These are phyloP conservation scores for Thozetella sp. DNA, from an alignment of 495 filamentous ascomycete genomes.

Conservation along the genomic window DNA sequence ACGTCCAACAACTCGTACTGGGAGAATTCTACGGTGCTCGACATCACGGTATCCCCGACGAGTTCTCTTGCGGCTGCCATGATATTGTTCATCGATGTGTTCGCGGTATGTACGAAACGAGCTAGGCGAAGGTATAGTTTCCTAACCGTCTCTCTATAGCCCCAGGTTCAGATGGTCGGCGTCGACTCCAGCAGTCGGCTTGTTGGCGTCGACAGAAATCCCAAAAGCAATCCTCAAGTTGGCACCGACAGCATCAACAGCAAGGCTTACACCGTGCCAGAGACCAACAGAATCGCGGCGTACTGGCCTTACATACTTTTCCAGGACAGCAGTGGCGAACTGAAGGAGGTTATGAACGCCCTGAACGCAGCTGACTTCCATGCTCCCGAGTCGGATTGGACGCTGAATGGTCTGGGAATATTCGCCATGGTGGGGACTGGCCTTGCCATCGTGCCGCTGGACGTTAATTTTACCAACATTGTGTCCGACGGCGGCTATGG, in stretches of 20 bases:
- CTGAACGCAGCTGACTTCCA: neutral
- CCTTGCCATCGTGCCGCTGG: slow-evolving; percentile 15
- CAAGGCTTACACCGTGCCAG: neutral
- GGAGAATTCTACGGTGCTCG: slow-evolving; percentile 1
- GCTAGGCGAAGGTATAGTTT: neutral
- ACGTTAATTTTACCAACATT: slow-evolving; percentile 8
- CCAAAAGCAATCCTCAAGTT: neutral
- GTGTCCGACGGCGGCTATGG: slow-evolving; percentile 16
- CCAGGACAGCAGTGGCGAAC: slow-evolving; percentile 5
- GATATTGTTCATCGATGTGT: slow-evolving; percentile 5
- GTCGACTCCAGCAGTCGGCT: slow-evolving; percentile 2
- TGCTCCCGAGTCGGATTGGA: slow-evolving; percentile 6
- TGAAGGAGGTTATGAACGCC: slow-evolving; percentile 13
- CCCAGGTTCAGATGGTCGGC: slow-evolving; percentile 19
- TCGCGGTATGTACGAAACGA: slow-evolving; percentile 4
- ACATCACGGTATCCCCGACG: neutral
- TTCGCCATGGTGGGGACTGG: neutral
- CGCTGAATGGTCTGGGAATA: slow-evolving; percentile 1
- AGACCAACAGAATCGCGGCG: slow-evolving; percentile 9
- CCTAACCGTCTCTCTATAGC: slow-evolving; percentile 8
- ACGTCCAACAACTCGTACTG: slow-evolving; percentile 11
- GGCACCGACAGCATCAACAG: slow-evolving; percentile 9
- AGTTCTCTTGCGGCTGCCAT: slow-evolving; percentile 4
- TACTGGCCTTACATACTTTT: slow-evolving; percentile 21
- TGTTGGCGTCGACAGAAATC: slow-evolving; percentile 15